Base-by-base conservation (phyloP, 1,284 basidiomycete species). In the Cutaneotrichosporon cutaneum region DNA sequence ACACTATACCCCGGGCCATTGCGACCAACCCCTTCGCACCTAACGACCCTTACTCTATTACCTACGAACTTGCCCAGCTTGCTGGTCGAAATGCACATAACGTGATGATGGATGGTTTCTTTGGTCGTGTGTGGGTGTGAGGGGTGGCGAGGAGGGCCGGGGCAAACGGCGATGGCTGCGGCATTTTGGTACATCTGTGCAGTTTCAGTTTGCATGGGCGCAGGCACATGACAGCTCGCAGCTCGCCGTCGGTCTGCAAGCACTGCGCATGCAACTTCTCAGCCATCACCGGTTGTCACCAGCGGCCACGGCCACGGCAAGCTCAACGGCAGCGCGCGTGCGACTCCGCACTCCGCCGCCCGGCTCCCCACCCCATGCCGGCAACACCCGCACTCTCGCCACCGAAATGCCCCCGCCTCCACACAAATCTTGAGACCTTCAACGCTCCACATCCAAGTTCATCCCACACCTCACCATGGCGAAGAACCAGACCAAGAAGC, bases 41-140 rank as follows among this genome's bases (percentile, higher is more conserved):
- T 60, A 60, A 64, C 62, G 62, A 64, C 62, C 62, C 47, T 55
- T 59, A 59, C 51, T 60, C 51, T 60, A 57, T 47, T 54, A 66
- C 64, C 59, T 61, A 66, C 60, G 64, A 66, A 60, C 62, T 57
- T 65, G 58, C 53, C 64, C 61, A 60, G 59, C 58, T 54, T 50
- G 61, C 61, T 61, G 61, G 61, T 58, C 56, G 64, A 63, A 65
- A 66, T 66, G 64, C 64, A 66, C 61, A 65, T 65, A 65, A 56
- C 59, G 59, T 65, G 61, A 65, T 59, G 62, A 64, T 58, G 52
- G 53, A 39, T 42, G 26, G 50, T 21, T 32, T 30, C 30, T 52
- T 52, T 33, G 50, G n/a, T 11, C 18, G 50, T 24, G 45, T 47
- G 10, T 22, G 32, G 11, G 33, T n/a, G n/a, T n/a, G n/a, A n/a